phyloP scores from a whole-genome alignment of 83 land plant species.

The Isoetes engelmannii region DNA sequence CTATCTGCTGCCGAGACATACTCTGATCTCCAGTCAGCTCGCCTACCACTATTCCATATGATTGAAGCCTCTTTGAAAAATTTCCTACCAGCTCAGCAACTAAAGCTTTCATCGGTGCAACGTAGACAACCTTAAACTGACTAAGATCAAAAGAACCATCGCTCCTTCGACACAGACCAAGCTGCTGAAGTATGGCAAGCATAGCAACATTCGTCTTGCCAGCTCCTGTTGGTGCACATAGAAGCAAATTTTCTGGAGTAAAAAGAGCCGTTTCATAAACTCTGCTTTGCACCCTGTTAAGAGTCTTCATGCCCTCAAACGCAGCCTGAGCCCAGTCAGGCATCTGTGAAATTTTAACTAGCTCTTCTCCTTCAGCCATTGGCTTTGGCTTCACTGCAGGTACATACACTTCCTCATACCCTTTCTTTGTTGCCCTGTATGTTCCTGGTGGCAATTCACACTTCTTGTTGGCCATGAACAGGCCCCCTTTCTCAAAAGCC shows the following conservation, averaged over 20 bases:
- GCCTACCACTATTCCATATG: slow-evolving; percentile 53
- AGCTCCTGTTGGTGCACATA: slow-evolving; percentile 84
- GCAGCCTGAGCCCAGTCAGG: slow-evolving; percentile 86
- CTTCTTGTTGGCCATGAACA: slow-evolving; percentile 70
- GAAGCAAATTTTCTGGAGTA: slow-evolving; percentile 51
- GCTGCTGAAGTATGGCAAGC: slow-evolving; percentile 75
- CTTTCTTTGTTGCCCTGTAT: slow-evolving; percentile 46
- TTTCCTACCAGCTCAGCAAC: slow-evolving; percentile 85
- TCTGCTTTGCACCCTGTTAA: slow-evolving; percentile 83
- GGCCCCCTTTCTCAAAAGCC: slow-evolving; percentile 71
- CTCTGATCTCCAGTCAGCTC: slow-evolving; percentile 85
- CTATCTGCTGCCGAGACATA: slow-evolving; percentile 70
- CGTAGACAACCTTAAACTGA: slow-evolving; percentile 71
- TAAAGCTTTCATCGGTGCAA: slow-evolving; percentile 91
- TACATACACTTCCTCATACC: slow-evolving; percentile 86
- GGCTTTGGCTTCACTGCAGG: slow-evolving; percentile 62
- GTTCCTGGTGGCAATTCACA: slow-evolving; percentile 60
- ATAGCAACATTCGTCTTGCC: slow-evolving; percentile 94
- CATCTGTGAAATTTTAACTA: slow-evolving; percentile 65
- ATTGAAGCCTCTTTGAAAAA: slow-evolving; percentile 52
- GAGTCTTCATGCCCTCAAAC: slow-evolving; percentile 64
- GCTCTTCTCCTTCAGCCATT: slow-evolving; percentile 53
- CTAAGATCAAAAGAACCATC: slow-evolving; percentile 56
- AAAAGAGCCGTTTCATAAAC: slow-evolving; percentile 74
- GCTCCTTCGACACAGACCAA: slow-evolving; percentile 41